Conservation (phyloP, 495 filamentous ascomycete genomes). For the Daldinia vernicosa region DNA sequence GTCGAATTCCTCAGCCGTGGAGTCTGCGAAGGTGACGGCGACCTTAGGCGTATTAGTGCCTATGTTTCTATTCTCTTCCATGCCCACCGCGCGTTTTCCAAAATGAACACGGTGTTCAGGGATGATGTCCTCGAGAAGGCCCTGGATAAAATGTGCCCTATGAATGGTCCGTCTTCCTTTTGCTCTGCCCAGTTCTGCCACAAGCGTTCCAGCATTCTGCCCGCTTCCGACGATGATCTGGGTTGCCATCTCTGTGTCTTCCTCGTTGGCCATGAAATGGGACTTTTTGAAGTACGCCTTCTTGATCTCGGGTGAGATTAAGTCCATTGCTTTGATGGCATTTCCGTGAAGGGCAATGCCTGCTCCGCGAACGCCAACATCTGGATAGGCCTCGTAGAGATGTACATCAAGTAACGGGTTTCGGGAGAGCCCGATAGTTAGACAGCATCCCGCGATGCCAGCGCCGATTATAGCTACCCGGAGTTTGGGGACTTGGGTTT, state of each 20-base stretch:
- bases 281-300: constrained; percentile 11
- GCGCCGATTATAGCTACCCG: constrained; percentile 4
- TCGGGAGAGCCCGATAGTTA: neutral
- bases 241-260: constrained; percentile 1
- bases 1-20: neutral
- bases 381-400: constrained; percentile 1
- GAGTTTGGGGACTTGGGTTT: neutral
- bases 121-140: constrained; percentile 3
- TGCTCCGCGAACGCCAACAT: neutral
- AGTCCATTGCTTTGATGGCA: constrained; percentile 5
- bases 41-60: neutral
- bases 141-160: constrained; percentile 3
- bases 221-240: constrained; percentile 5
- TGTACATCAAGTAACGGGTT: constrained; percentile 7
- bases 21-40: neutral
- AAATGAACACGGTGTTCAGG: neutral
- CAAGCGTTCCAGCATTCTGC: neutral
- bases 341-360: constrained; percentile 4
- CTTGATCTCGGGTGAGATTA: constrained; percentile 6
- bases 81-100: neutral
- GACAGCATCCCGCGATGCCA: constrained; percentile 7
- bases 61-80: neutral
- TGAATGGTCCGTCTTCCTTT: constrained; percentile 2
- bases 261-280: constrained; percentile 5
- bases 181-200: neutral